Evolutionary conservation across 176 grass and related monocot genomes (phyloP).

Genomic region (Triticum dicoccoides): DNA sequence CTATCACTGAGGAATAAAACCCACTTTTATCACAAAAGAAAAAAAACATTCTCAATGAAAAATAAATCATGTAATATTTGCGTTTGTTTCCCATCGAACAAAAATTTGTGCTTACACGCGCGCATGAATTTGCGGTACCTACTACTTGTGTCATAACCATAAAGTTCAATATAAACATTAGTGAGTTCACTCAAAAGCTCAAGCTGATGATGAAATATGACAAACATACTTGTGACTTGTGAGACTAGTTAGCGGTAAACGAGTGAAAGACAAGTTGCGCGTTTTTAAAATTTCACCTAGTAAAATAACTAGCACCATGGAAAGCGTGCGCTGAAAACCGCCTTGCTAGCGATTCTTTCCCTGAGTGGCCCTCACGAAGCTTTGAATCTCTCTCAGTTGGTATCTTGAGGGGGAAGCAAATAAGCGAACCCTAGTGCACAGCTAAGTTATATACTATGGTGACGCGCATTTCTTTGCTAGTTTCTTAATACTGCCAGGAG

Average conservation of each 20-base stretch:
- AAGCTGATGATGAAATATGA: background rate
- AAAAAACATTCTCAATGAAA: background rate
- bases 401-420: conserved; percentile 1
- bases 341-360: background rate
- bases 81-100: background rate
- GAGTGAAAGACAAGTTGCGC: background rate
- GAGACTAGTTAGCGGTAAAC: background rate
- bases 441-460: background rate
- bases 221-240: background rate
- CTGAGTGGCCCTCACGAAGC: background rate
- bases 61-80: background rate
- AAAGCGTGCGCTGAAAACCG: background rate
- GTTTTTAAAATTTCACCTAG: background rate
- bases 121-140: background rate
- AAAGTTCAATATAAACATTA: background rate
- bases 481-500: background rate
- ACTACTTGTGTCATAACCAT: background rate
- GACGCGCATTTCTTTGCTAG: background rate
- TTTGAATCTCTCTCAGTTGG: conserved; percentile 8
- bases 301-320: background rate
- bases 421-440: background rate
- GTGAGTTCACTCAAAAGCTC: background rate
- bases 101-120: background rate
- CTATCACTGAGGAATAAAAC: no score
- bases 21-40: no score